Conservation (phyloP, 202 grass and related monocot species). For the Cymbopogon flexuosus region DNA sequence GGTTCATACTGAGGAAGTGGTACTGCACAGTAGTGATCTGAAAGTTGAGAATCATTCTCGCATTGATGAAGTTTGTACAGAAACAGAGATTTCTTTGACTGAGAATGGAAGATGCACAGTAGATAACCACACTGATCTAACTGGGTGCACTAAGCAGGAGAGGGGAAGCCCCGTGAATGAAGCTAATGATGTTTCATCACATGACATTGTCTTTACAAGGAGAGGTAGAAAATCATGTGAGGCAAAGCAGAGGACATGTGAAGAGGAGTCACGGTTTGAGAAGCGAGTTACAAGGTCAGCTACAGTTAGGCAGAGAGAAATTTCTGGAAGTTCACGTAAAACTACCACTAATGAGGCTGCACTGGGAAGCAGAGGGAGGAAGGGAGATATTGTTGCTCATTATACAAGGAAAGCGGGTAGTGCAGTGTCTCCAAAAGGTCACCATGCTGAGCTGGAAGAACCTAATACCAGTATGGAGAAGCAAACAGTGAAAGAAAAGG, state of each 20-base stretch:
- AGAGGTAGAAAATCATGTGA: conserved; percentile 35
- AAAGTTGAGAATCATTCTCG: conserved; percentile 30
- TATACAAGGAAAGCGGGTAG: conserved; percentile 39
- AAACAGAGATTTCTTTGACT: conserved; percentile 16
- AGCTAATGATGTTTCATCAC: conserved; percentile 25
- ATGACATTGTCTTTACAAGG: conserved; percentile 47
- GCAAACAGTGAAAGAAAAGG: conserved; percentile 30
- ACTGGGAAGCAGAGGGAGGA: conserved; percentile 32
- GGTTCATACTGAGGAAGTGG: conserved; percentile 19
- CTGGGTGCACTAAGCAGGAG: conserved; percentile 31
- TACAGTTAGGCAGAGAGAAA: conserved; percentile 50
- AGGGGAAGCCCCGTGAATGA: conserved; percentile 3
- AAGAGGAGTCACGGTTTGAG: conserved; percentile 38
- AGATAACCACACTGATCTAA: conserved; percentile 9
- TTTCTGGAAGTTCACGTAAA: conserved; percentile 34
- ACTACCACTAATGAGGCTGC: conserved; percentile 14
- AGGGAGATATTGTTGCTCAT: conserved; percentile 32
- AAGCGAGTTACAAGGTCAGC: conserved; percentile 78
- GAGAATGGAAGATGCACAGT: conserved; percentile 28
- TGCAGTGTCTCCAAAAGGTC: conserved; percentile 14
- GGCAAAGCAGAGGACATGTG: conserved; percentile 23
- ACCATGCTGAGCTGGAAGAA: conserved; percentile 15
- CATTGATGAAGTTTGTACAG: conserved; percentile 9
- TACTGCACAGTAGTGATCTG: conserved; percentile 10
- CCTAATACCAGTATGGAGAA: conserved; percentile 25